Percentiles rank a stretch among this genome's conserved stretches.
These are phyloP conservation scores for Neofusicoccum ribis DNA, from an alignment of 2,329 filamentous ascomycete genomes.

Conservation along the genomic window DNA sequence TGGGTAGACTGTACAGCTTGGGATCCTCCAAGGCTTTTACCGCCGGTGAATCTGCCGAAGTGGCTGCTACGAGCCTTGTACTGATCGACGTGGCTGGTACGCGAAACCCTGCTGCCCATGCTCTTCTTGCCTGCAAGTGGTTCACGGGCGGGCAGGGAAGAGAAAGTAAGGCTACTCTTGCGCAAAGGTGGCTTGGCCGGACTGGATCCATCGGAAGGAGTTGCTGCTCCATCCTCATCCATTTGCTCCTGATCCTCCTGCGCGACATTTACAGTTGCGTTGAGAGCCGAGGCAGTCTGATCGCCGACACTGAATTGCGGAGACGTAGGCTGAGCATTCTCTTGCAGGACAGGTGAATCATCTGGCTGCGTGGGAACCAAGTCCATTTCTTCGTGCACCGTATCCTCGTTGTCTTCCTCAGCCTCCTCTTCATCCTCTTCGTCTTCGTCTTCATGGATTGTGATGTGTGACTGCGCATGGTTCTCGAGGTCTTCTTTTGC, in stretches of 20 bases:
- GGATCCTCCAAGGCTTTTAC: conserved; percentile 61
- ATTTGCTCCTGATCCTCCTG: conserved; percentile 37
- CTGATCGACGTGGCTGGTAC: conserved; percentile 76
- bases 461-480: conserved; percentile 20
- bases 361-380: conserved; percentile 10
- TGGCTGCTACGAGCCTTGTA: conserved; percentile 65
- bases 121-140: conserved; percentile 83
- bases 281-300: conserved; percentile 34
- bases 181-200: conserved; percentile 75
- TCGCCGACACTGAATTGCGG: conserved; percentile 35
- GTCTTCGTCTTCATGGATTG: conserved; percentile 23
- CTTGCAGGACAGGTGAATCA: neutral
- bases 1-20: conserved; percentile 30
- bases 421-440: conserved; percentile 26
- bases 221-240: conserved; percentile 54
- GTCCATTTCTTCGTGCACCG: conserved; percentile 26
- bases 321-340: conserved; percentile 22
- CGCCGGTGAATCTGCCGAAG: conserved; percentile 70
- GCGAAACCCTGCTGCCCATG: conserved; percentile 68
- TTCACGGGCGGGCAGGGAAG: conserved; percentile 86
- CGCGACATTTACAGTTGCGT: conserved; percentile 27
- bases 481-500: conserved; percentile 45
- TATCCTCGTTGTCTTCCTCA: conserved; percentile 22
- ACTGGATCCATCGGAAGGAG: conserved; percentile 70
- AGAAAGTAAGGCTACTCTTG: conserved; percentile 95